phyloP scores from a whole-genome alignment of 2,329 filamentous ascomycete species.

The Laburnicola sp. region DNA sequence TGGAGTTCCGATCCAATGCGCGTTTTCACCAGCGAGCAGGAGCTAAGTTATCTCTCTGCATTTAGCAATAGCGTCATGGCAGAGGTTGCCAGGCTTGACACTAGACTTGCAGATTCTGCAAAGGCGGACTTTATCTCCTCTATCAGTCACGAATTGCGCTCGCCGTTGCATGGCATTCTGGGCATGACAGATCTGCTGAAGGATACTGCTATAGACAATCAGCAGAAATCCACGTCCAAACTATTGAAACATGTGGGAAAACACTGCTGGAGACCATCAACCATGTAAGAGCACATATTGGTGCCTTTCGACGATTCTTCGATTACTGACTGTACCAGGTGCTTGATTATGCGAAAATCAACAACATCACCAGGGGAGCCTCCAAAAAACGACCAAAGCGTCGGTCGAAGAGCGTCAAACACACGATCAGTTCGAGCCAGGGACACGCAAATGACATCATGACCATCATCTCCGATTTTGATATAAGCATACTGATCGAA shows the following conservation, averaged over 20 bases:
- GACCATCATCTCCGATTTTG: slow-evolving; percentile 41
- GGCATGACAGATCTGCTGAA: slow-evolving; percentile 46
- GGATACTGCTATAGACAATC: slow-evolving; percentile 35
- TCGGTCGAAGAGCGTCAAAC: slow-evolving; percentile 33
- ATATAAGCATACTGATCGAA: slow-evolving; percentile 41
- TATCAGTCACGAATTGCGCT: slow-evolving; percentile 64
- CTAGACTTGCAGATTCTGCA: slow-evolving; percentile 47
- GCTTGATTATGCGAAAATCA: slow-evolving; percentile 48
- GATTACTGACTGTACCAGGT: slow-evolving; percentile 22
- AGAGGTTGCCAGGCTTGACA: slow-evolving; percentile 44
- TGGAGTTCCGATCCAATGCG: slow-evolving; percentile 45
- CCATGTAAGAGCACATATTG: slow-evolving; percentile 31
- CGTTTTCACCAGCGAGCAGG: slow-evolving; percentile 43
- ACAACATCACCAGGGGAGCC: slow-evolving; percentile 37
- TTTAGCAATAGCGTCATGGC: slow-evolving; percentile 47
- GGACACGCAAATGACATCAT: slow-evolving; percentile 40
- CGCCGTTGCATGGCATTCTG: slow-evolving; percentile 63
- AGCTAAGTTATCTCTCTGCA: slow-evolving; percentile 44
- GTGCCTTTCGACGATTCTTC: no score
- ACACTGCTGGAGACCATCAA: slow-evolving; percentile 49
- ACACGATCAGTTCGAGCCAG: slow-evolving; percentile 34
- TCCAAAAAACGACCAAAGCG: slow-evolving; percentile 36
- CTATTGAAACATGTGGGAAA: slow-evolving; percentile 46
- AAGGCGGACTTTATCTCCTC: slow-evolving; percentile 64
- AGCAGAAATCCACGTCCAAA: slow-evolving; percentile 49